These are phyloP conservation scores for Basipetospora sp. DNA, from an alignment of 2,329 filamentous ascomycete species.

Conservation along the genomic window DNA sequence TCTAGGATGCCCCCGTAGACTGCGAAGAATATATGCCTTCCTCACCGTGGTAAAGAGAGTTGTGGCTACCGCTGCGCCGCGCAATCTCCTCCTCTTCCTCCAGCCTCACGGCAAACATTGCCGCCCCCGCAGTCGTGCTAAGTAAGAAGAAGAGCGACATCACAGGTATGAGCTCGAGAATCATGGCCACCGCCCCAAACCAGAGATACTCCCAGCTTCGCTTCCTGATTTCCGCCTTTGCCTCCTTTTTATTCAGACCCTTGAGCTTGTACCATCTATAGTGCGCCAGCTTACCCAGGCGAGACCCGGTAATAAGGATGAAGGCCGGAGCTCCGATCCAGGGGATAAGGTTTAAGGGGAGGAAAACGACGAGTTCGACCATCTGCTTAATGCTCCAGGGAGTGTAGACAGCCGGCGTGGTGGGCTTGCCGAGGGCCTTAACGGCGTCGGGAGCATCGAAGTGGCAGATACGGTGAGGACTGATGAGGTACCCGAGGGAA, in stretches of 20 bases:
- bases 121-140: slow-evolving; percentile 71
- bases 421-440: slow-evolving; percentile 70
- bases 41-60: too few species aligned
- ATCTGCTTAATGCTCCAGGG: slow-evolving; percentile 90
- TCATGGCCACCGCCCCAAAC: slow-evolving; percentile 77
- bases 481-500: slow-evolving; percentile 54
- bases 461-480: slow-evolving; percentile 49
- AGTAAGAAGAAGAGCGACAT: slow-evolving; percentile 90
- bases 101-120: slow-evolving; percentile 69
- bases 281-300: slow-evolving; percentile 76
- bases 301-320: slow-evolving; percentile 71
- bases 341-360: slow-evolving; percentile 79
- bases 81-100: slow-evolving; percentile 39
- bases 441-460: slow-evolving; percentile 57
- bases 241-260: slow-evolving; percentile 58
- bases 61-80: too few species aligned
- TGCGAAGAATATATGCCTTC: too few species aligned
- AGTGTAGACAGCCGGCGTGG: slow-evolving; percentile 59
- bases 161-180: slow-evolving; percentile 75
- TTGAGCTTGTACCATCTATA: slow-evolving; percentile 79
- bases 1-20: too few species aligned
- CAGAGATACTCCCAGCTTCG: slow-evolving; percentile 74
- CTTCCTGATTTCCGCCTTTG: slow-evolving; percentile 51
- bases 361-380: slow-evolving; percentile 61
- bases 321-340: slow-evolving; percentile 73